A percentile compares a stretch with the other conserved stretches of the same genome.
Conservation (phyloP, 495 filamentous ascomycete genomes). For the Xylaria castorea region DNA sequence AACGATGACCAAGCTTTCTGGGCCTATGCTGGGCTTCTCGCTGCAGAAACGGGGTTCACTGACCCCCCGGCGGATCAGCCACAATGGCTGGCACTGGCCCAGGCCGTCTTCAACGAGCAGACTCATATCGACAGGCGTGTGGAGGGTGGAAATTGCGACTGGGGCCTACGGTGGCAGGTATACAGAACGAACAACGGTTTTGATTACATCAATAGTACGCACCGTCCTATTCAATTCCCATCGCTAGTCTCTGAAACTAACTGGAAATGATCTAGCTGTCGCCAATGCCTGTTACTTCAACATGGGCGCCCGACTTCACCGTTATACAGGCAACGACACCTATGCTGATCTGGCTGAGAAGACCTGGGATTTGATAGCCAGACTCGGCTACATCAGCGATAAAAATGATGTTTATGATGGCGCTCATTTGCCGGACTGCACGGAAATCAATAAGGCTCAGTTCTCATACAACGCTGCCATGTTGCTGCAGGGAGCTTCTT, state of each 20-base stretch:
- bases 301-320: conserved; percentile 64
- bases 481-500: conserved; percentile 62
- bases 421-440: conserved; percentile 48
- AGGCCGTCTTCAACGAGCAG: conserved; percentile 77
- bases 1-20: conserved; percentile 83
- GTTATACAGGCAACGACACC: conserved; percentile 66
- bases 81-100: conserved; percentile 73
- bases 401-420: conserved; percentile 60
- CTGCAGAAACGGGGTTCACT: conserved; percentile 72
- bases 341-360: conserved; percentile 66
- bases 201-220: conserved; percentile 70
- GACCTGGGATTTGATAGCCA: conserved; percentile 61
- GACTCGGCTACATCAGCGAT: conserved; percentile 47
- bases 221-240: conserved; percentile 18
- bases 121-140: conserved; percentile 62
- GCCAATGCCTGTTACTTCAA: conserved; percentile 69
- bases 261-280: conserved; percentile 41
- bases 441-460: conserved; percentile 44
- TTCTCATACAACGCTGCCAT: conserved; percentile 69
- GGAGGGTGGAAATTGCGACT: conserved; percentile 64
- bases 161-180: conserved; percentile 83
- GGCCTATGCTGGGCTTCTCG: conserved; percentile 71
- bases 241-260: neutral
- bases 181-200: conserved; percentile 76
- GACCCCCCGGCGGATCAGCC: conserved; percentile 59